These are phyloP conservation scores for Metroxylon sagu DNA, from an alignment of 176 grass and related monocot species.

Conservation along the genomic window DNA sequence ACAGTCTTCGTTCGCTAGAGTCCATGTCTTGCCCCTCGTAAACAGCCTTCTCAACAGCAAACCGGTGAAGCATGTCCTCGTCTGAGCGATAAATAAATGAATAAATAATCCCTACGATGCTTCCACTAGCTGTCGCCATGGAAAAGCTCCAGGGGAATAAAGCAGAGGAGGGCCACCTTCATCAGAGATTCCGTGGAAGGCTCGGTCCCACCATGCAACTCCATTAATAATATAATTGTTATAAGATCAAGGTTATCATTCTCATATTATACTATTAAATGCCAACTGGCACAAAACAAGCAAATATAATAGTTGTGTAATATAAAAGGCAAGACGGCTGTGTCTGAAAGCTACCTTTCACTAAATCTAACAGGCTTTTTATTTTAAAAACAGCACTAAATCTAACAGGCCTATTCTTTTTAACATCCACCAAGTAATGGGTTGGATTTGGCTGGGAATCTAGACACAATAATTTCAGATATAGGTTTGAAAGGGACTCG, in stretches of 20 bases:
- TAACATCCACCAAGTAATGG: too few relatives aligned
- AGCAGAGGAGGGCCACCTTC: conserved; percentile 10
- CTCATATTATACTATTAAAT: conserved; percentile 9
- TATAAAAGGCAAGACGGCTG: too few relatives aligned
- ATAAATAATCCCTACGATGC: conserved; percentile 4
- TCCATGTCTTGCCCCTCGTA: too few relatives aligned
- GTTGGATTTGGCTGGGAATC: too few relatives aligned
- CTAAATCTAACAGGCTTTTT: too few relatives aligned
- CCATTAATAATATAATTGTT: conserved; percentile 17
- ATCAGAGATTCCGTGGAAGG: conserved; percentile 14
- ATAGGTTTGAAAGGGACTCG: too few relatives aligned
- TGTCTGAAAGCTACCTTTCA: too few relatives aligned
- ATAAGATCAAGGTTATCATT: conserved; percentile 11
- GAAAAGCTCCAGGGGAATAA: neutral
- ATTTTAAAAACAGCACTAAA: too few relatives aligned
- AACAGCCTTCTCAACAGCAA: neutral
- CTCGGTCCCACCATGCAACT: conserved; percentile 5
- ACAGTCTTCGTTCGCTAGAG: too few relatives aligned
- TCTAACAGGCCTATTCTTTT: too few relatives aligned
- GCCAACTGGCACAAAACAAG: neutral
- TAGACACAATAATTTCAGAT: too few relatives aligned
- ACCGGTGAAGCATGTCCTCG: neutral
- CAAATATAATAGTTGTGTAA: too few relatives aligned
- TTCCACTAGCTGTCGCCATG: conserved; percentile 10
- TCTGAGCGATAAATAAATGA: neutral